phyloP scores from a whole-genome alignment of 192 early-diverging fungal species.

The Mortierella claussenii region DNA sequence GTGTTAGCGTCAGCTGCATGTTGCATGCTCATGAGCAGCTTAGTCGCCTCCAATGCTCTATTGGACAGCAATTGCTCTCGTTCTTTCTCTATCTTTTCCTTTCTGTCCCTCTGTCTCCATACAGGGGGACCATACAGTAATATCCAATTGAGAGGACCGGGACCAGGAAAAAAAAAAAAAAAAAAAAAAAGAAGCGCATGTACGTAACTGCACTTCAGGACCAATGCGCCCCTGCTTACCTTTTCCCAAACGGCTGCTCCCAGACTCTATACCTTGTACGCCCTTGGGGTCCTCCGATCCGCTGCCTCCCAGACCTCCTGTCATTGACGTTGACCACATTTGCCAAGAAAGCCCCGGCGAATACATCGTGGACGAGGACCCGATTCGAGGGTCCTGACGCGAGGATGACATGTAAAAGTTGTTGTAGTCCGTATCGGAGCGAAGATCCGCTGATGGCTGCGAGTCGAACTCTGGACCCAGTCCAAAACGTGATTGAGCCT shows the following conservation, averaged over 20 bases:
- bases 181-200: background rate
- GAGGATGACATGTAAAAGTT: constrained; percentile 67
- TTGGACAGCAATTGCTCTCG: background rate
- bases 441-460: constrained; percentile 59
- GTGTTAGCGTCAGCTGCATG: constrained; percentile 17
- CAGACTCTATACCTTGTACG: background rate
- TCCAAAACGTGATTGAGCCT: constrained; percentile 63
- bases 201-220: background rate
- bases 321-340: constrained; percentile 63
- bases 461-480: constrained; percentile 56
- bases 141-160: background rate
- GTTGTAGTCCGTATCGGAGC: constrained; percentile 73
- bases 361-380: constrained; percentile 64
- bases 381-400: constrained; percentile 66
- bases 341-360: constrained; percentile 76
- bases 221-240: constrained; percentile 13
- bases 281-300: constrained; percentile 45
- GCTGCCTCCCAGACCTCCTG: constrained; percentile 11
- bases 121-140: background rate
- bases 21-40: constrained; percentile 30
- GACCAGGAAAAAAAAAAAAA: background rate
- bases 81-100: no score
- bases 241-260: constrained; percentile 14
- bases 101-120: no score
- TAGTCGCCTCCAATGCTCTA: constrained; percentile 9